Conservation (phyloP, 192 early-diverging fungal species). For the Coemansia sp. region DNA sequence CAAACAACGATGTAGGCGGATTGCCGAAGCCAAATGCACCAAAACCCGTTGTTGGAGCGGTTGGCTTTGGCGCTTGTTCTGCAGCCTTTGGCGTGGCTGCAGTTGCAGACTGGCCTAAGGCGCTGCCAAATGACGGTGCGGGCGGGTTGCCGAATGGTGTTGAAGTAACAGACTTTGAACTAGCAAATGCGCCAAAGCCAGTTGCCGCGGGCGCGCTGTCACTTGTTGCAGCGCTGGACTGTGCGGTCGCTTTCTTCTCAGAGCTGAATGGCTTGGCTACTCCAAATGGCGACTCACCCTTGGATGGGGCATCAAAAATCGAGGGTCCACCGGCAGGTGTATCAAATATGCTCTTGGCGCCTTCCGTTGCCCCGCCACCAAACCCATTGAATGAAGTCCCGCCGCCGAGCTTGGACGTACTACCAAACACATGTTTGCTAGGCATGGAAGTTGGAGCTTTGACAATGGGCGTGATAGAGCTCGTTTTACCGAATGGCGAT, state of each 20-base stretch:
- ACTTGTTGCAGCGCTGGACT: neutral
- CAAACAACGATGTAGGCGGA: too few species aligned
- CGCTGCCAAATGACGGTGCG: too few species aligned
- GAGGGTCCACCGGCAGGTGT: constrained; percentile 16
- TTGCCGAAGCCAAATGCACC: neutral
- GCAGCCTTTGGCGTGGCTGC: neutral
- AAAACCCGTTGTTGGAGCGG: neutral
- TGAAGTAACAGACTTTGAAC: neutral
- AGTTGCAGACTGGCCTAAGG: neutral
- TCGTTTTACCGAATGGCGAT: constrained; percentile 29
- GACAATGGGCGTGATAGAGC: constrained; percentile 12
- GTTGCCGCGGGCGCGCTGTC: neutral
- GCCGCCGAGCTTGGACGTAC: constrained; percentile 19
- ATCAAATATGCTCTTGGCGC: constrained; percentile 37
- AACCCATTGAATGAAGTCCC: constrained; percentile 16
- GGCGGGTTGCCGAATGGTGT: too few species aligned
- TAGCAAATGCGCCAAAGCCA: neutral
- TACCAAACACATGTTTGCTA: constrained; percentile 36
- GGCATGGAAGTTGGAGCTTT: constrained; percentile 23
- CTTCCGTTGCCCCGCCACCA: neutral
- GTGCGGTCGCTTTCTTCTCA: constrained; percentile 8
- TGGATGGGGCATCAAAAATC: constrained; percentile 23
- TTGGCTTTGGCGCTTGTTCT: too few species aligned
- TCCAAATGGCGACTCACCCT: constrained; percentile 2
- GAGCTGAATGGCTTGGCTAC: constrained; percentile 4